Conservation (phyloP, 768 basidiomycete species). For the Austroboletus eburneus region DNA sequence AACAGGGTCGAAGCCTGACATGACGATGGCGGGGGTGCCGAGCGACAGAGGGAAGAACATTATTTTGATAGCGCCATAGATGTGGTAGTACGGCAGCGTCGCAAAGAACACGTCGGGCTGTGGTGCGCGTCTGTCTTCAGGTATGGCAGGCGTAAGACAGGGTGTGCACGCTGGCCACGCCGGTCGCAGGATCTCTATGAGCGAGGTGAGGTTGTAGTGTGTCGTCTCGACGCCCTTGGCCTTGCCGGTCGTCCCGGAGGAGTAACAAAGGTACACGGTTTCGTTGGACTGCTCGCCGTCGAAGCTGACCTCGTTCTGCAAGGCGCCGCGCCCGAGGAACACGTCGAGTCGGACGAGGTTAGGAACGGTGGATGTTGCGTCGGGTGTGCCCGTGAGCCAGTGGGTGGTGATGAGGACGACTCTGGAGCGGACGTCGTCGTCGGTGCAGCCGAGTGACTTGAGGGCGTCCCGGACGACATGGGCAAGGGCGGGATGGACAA, state of each 20-base stretch:
- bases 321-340: constrained; percentile 47
- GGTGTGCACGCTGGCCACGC: constrained; percentile 40
- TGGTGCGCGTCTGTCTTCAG: neutral
- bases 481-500: constrained; percentile 61
- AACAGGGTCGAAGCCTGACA: constrained; percentile 68
- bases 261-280: constrained; percentile 64
- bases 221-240: constrained; percentile 74
- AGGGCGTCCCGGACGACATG: constrained; percentile 56
- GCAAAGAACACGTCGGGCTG: constrained; percentile 52
- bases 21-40: constrained; percentile 52
- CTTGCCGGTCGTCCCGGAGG: constrained; percentile 68
- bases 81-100: constrained; percentile 58
- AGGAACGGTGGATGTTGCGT: constrained; percentile 31
- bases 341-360: constrained; percentile 41
- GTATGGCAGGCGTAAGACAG: constrained; percentile 17
- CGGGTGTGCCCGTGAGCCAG: constrained; percentile 39
- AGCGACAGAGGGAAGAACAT: constrained; percentile 51
- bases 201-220: constrained; percentile 62
- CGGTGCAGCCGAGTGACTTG: constrained; percentile 41
- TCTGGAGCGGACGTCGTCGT: constrained; percentile 45
- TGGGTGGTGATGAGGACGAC: constrained; percentile 53
- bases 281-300: constrained; percentile 50
- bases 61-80: constrained; percentile 58
- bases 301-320: constrained; percentile 52
- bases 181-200: constrained; percentile 47